These are phyloP conservation scores for Halteria grandinella DNA, from an alignment of 73 alveolate genomes.

Conservation along the genomic window DNA sequence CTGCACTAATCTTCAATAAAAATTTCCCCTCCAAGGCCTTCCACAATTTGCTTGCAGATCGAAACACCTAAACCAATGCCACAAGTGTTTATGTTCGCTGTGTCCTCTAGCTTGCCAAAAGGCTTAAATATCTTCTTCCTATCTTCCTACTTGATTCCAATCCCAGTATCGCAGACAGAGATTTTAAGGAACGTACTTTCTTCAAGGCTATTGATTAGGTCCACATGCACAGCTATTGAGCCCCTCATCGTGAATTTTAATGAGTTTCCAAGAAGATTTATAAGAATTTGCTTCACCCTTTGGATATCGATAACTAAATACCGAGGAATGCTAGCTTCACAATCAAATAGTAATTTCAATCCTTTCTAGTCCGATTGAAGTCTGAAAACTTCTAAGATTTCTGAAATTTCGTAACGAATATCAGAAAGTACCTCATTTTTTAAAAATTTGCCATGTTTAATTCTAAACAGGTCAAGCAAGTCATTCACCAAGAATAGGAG, in stretches of 20 bases:
- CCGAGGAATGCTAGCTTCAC: neutral
- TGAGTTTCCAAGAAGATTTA: conserved; percentile 7
- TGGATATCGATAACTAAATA: neutral
- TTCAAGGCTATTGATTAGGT: too few relatives aligned
- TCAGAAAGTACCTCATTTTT: neutral
- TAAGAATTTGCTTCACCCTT: conserved; percentile 2
- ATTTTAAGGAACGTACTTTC: too few relatives aligned
- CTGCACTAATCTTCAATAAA: too few relatives aligned
- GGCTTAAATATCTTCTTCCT: conserved; percentile 56
- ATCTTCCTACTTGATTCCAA: conserved; percentile 63
- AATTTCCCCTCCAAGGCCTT: conserved; percentile 51
- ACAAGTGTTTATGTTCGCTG: conserved; percentile 49
- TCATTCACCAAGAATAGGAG: conserved; percentile 23
- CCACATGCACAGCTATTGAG: neutral
- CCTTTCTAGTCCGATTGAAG: conserved; percentile 9
- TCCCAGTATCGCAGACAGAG: conserved; percentile 44
- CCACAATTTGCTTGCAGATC: conserved; percentile 62
- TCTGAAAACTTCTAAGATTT: neutral
- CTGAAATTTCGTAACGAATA: neutral
- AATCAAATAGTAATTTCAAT: neutral
- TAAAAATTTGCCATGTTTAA: conserved; percentile 24
- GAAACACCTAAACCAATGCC: conserved; percentile 74
- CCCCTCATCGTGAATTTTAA: conserved; percentile 28
- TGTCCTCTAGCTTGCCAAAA: conserved; percentile 67
- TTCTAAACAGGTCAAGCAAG: neutral